Evolutionary conservation across 2,329 filamentous ascomycete genomes (phyloP).

Genomic region (Colletotrichum lupini): DNA sequence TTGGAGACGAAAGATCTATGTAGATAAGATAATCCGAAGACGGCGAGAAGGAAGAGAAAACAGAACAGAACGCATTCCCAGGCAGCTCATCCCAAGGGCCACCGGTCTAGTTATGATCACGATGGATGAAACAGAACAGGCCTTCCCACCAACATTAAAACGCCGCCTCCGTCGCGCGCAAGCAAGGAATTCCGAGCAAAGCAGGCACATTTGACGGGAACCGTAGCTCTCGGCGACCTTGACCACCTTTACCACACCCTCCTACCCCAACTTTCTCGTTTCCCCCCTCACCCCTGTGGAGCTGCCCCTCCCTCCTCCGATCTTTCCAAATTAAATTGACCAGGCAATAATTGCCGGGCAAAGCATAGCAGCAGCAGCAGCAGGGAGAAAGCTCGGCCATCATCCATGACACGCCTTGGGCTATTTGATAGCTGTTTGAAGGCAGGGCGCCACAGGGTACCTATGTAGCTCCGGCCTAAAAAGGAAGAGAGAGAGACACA

Average conservation of each 20-base stretch:
- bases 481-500: not conserved
- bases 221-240: slow-evolving; percentile 27
- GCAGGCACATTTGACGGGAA: slow-evolving; percentile 18
- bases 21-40: not conserved
- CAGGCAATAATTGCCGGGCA: not conserved
- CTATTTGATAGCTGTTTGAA: not conserved
- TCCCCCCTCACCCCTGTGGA: not conserved
- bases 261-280: not conserved
- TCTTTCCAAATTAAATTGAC: not conserved
- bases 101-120: slow-evolving; percentile 14
- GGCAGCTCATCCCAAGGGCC: not conserved
- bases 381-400: not conserved
- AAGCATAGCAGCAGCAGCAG: not conserved
- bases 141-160: slow-evolving; percentile 27
- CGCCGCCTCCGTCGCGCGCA: slow-evolving; percentile 30
- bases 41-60: not conserved
- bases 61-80: no score
- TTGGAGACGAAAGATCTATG: not conserved
- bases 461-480: not conserved
- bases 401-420: no score
- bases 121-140: slow-evolving; percentile 3
- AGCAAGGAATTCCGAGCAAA: slow-evolving; percentile 12
- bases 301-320: not conserved
- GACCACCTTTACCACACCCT: not conserved
- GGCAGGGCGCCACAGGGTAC: slow-evolving; percentile 2